phyloP scores from a whole-genome alignment of 2,329 filamentous ascomycete species.

The Cladosporium sp. region DNA sequence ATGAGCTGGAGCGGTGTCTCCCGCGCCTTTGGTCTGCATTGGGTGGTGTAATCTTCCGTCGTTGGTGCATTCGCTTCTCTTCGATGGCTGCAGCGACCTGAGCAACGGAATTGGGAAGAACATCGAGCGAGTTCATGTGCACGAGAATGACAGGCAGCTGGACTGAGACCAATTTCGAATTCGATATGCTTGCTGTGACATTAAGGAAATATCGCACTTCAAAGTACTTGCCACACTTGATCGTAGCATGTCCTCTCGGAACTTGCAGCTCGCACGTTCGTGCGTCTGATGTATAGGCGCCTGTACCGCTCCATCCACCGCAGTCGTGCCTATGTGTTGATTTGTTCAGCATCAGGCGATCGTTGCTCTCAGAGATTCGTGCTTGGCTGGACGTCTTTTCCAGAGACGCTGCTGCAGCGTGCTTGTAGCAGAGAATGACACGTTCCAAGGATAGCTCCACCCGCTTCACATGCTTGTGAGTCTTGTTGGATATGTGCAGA shows the following conservation, averaged over 20 bases:
- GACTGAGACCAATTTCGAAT: slow-evolving; percentile 48
- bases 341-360: slow-evolving; percentile 45
- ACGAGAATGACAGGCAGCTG: slow-evolving; percentile 54
- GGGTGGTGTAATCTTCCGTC: background rate
- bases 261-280: slow-evolving; percentile 49
- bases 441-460: slow-evolving; percentile 51
- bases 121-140: slow-evolving; percentile 55
- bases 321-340: slow-evolving; percentile 40
- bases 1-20: slow-evolving; percentile 3
- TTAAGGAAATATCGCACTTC: slow-evolving; percentile 55
- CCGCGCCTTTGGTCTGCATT: slow-evolving; percentile 5
- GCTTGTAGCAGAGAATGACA: slow-evolving; percentile 49
- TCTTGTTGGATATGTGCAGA: slow-evolving; percentile 49
- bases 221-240: slow-evolving; percentile 53
- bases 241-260: slow-evolving; percentile 48
- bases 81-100: slow-evolving; percentile 54
- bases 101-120: slow-evolving; percentile 52
- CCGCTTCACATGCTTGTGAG: slow-evolving; percentile 45
- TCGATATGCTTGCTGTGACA: slow-evolving; percentile 42
- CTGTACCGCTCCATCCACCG: slow-evolving; percentile 46
- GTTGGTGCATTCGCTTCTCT: slow-evolving; percentile 37
- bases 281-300: slow-evolving; percentile 42
- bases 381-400: slow-evolving; percentile 49
- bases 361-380: slow-evolving; percentile 50
- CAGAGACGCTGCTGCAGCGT: slow-evolving; percentile 46